Base-by-base conservation (phyloP, 345 rosid genomes). In the Brassica napus region DNA sequence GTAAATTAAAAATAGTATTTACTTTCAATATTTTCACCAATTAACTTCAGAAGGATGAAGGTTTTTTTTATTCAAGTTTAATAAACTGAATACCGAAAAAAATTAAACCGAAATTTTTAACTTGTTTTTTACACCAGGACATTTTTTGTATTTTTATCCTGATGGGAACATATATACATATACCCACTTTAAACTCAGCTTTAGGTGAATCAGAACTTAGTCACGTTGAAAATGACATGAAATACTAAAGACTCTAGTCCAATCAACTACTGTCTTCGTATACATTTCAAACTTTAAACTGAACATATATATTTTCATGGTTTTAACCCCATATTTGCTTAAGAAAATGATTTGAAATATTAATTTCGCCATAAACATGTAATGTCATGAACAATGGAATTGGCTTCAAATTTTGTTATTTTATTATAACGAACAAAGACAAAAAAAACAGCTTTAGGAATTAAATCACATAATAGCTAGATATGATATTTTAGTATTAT, bases 141-240 rank as follows among this genome's bases (percentile, higher is more conserved):
- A 57, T 69, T 42, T 26, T 55, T 68, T 35, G 39, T 26, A 26
- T 71, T 26, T 26, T 11, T 35, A 54, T 12, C 49, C 59, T 55
- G 72, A 66, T 71, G 81, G 81, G 63, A 58, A 65, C 15, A 59
- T 47, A 77, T 26, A 37, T 26, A 26, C 30, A 26, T 26, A 4
- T 26, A 23, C 16, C 54, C 28, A 68, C 47, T 69, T 59, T 12
- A 60, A 59, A 76, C 26, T 39, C 49, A 68, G 26, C 68, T 76
- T 69, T 69, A 49, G 47, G 74, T 77, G 37, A 69, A 49, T 65
- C 65, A 8, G 61, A 78, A 71, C 61, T 57, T 35, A 54, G 8
- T 37, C 66, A 77, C 8, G 49, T 71, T 6, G 77, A 78, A 71
- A 65, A 64, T 57, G 81, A 78, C 72, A 72, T 14, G 61, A 30